A percentile compares a stretch with the other conserved stretches of the same genome.
Conservation (phyloP, 306 rosid genomes). For the Pueraria montana region DNA sequence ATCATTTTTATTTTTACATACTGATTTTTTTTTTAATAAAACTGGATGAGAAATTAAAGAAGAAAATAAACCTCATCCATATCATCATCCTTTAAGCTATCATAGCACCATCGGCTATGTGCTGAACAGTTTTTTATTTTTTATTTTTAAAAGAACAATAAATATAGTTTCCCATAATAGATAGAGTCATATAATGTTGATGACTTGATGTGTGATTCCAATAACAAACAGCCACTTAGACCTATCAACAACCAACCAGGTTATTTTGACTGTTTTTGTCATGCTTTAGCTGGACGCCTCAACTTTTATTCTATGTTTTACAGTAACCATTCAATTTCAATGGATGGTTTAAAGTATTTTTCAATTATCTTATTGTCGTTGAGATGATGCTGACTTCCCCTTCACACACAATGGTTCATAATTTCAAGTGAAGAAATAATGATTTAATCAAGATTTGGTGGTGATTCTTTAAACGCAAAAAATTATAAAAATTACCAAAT, state of each 20-base stretch:
- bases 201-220: constrained; percentile 13
- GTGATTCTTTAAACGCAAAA: not conserved
- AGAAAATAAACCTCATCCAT: not conserved
- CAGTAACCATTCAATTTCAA: not conserved
- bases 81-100: not conserved
- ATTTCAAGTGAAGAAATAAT: not conserved
- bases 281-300: constrained; percentile 29
- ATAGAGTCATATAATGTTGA: not conserved
- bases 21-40: not conserved
- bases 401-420: constrained; percentile 1
- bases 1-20: not conserved
- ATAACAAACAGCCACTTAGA: constrained; percentile 6
- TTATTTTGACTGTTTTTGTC: not conserved
- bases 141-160: not conserved
- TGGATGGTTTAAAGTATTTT: not conserved
- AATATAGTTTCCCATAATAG: not conserved
- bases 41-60: not conserved
- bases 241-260: not conserved
- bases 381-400: constrained; percentile 11
- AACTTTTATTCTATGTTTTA: not conserved
- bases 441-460: not conserved
- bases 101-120: not conserved
- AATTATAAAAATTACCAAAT: not conserved
- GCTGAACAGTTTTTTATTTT: not conserved
- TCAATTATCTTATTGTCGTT: not conserved